Conservation (phyloP, 116 monocot genomes). For the Cymodocea nodosa region DNA sequence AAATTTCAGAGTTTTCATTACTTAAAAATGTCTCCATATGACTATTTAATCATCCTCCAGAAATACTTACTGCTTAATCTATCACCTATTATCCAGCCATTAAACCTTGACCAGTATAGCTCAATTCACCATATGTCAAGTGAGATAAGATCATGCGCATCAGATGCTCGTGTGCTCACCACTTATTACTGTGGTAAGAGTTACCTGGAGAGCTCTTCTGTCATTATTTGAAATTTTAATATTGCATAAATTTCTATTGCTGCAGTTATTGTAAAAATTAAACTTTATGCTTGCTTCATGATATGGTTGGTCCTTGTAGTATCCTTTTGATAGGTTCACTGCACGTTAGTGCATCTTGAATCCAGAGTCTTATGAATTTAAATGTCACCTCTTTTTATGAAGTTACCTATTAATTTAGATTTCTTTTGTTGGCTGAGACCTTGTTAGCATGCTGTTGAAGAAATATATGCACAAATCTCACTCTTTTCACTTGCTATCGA, state of each 20-base stretch:
- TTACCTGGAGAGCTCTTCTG: background rate
- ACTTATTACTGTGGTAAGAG: conserved; percentile 93
- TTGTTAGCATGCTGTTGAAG: too few species aligned
- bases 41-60: too few species aligned
- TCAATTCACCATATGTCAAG: conserved; percentile 68
- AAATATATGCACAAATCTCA: too few species aligned
- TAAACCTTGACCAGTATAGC: conserved; percentile 84
- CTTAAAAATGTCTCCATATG: too few species aligned
- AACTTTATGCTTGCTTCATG: background rate
- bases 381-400: too few species aligned
- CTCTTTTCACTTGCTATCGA: too few species aligned
- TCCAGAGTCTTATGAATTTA: too few species aligned
- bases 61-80: background rate
- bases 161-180: conserved; percentile 85
- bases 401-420: too few species aligned
- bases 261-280: background rate
- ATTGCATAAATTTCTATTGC: background rate
- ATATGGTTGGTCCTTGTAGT: too few species aligned
- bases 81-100: conserved; percentile 40
- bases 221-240: background rate
- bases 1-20: background rate
- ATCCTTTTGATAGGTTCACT: too few species aligned
- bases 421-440: too few species aligned
- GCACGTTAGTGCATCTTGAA: too few species aligned
- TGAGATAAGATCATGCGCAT: conserved; percentile 74